Evolutionary conservation across 2,329 filamentous ascomycete genomes (phyloP), one percentile per base, ranked within the genome.

Genomic region (Ophiosphaerella korrae): DNA sequence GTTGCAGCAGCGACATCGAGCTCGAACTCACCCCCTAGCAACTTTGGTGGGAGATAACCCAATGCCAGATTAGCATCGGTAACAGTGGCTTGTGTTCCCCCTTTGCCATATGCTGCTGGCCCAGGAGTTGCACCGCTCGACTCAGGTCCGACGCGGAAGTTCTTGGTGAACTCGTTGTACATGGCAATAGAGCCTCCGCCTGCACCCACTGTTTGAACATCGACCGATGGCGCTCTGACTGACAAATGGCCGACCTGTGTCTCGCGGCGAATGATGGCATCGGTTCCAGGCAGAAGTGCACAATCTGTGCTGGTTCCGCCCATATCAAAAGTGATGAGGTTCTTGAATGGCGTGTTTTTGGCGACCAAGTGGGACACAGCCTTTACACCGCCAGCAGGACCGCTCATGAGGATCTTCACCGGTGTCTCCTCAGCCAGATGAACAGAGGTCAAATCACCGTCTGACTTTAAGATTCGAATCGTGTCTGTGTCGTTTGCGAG

Each of bases 291-390:
- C 14, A 81, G 74, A 4, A 80, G 58, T 1, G 78, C 77, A 51
- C 77, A 78, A 46, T 81, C 78, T 0, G 78, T 80, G 5, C 76
- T 78, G 1, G 78, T 80, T 1, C 78, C 78, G n/a, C 78, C 78
- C 77, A 81, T 80, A 45, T 81, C 78, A 11, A 81, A 68, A 0
- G 78, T 80, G 44, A 80, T 79, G 23, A 80, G 63, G 36, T 79
- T 79, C 55, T 78, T 79, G 62, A 76, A 80, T 0, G 74, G 72
- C 0, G 78, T 80, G 45, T 75, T 74, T 36, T 72, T 75, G 7
- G 78, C 70, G 1, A 80, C 73, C 8, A 77, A 68, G 55, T 80
- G 77, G 8, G 76, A 76, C 7, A 80, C 77, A 13, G 77, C 78
- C 40, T 76, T 76, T 8, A 78, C 78, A n/a, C 78, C 78, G 34